Conservation (phyloP, 495 filamentous ascomycete species). For the Friedmanniomyces simplex region DNA sequence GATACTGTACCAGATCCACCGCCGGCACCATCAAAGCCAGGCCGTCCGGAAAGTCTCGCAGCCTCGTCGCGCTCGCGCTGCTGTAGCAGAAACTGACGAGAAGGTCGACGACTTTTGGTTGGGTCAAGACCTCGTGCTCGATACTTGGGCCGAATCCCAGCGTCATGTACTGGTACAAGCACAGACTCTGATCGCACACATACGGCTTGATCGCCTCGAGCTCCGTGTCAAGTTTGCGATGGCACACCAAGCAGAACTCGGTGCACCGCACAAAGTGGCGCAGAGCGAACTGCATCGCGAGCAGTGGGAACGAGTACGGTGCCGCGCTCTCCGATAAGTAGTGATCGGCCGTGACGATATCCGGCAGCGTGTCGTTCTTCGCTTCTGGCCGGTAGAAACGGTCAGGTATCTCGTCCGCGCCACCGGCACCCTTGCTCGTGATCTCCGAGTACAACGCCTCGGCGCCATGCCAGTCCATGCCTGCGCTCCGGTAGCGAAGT, state of each 20-base stretch:
- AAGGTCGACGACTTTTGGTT: constrained; percentile 79
- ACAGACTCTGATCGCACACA: constrained; percentile 71
- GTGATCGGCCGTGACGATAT: constrained; percentile 30
- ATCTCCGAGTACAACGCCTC: constrained; percentile 45
- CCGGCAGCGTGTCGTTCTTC: constrained; percentile 20
- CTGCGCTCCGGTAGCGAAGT: constrained; percentile 46
- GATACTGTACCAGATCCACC: background rate
- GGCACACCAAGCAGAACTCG: constrained; percentile 81
- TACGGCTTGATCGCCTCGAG: constrained; percentile 89
- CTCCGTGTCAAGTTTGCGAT: constrained; percentile 55
- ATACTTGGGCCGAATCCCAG: constrained; percentile 76
- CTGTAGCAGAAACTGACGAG: constrained; percentile 73
- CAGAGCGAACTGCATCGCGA: constrained; percentile 71
- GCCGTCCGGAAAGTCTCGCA: constrained; percentile 58
- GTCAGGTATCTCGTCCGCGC: constrained; percentile 24
- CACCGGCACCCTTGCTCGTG: constrained; percentile 30
- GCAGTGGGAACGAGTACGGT: constrained; percentile 52
- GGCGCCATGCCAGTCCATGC: constrained; percentile 60
- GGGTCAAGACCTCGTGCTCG: constrained; percentile 70
- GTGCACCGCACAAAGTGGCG: constrained; percentile 74
- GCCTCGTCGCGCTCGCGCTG: constrained; percentile 36
- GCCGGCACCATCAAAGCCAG: constrained; percentile 58
- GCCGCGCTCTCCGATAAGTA: constrained; percentile 4
- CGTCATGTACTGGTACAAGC: constrained; percentile 86
- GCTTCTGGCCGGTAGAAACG: constrained; percentile 30